Evolutionary conservation across 805 yeast species (phyloP).

Genomic region (Komagataella pseudopastoris): DNA sequence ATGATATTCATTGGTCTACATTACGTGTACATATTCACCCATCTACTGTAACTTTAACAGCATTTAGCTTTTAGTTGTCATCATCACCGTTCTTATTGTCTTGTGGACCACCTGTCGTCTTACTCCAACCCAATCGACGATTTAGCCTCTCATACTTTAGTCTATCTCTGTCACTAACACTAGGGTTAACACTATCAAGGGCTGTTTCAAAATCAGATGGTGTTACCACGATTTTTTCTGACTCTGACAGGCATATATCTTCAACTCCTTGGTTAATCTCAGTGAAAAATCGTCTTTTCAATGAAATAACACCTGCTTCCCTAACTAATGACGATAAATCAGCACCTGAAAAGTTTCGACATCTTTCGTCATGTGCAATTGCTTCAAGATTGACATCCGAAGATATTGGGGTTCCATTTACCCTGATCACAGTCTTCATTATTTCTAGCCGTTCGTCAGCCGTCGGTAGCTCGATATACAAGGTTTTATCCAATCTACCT

Average conservation of each 20-base stretch:
- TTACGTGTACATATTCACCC: background rate
- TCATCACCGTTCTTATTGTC: background rate
- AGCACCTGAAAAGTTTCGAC: constrained; percentile 91
- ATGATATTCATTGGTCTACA: background rate
- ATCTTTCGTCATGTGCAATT: constrained; percentile 64
- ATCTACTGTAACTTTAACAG: background rate
- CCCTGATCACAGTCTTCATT: constrained; percentile 55
- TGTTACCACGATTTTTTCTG: constrained; percentile 36
- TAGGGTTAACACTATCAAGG: constrained; percentile 65
- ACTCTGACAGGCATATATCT: constrained; percentile 18
- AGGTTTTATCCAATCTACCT: constrained; percentile 86
- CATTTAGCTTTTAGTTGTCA: background rate
- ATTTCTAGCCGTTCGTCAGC: constrained; percentile 72
- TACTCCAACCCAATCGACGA: constrained; percentile 64
- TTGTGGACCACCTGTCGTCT: constrained; percentile 7
- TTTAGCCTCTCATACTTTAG: constrained; percentile 61
- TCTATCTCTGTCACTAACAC: constrained; percentile 81
- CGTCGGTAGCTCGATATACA: constrained; percentile 82
- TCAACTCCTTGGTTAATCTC: constrained; percentile 35
- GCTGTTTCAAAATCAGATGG: constrained; percentile 59
- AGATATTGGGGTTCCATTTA: constrained; percentile 67
- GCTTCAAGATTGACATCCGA: constrained; percentile 41
- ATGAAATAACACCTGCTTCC: constrained; percentile 86
- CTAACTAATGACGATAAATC: constrained; percentile 85
- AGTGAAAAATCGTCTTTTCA: constrained; percentile 59